These are phyloP conservation scores for Aspergillus ibericus DNA, from an alignment of 2,329 filamentous ascomycete genomes.

Conservation along the genomic window DNA sequence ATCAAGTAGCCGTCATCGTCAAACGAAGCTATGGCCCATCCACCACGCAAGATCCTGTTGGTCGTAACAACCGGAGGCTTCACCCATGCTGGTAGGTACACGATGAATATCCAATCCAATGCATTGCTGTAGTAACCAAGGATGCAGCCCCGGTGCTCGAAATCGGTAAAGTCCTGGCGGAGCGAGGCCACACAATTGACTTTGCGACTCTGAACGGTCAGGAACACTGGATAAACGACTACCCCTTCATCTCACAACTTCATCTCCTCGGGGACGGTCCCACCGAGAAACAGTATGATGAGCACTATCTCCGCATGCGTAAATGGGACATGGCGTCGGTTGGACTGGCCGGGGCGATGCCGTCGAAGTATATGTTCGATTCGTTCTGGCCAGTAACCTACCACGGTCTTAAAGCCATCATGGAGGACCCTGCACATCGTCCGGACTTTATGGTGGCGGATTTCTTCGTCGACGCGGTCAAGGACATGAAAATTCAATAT, in stretches of 20 bases:
- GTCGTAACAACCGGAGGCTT: conserved; percentile 40
- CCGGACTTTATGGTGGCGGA: conserved; percentile 47
- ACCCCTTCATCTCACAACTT: conserved; percentile 32
- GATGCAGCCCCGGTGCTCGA: conserved; percentile 38
- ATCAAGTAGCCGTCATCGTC: too few species aligned
- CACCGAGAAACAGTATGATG: conserved; percentile 29
- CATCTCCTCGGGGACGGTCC: conserved; percentile 8
- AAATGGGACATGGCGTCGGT: conserved; percentile 33
- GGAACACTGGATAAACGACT: conserved; percentile 33
- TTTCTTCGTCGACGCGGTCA: conserved; percentile 46
- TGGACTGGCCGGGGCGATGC: conserved; percentile 33
- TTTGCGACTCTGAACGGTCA: conserved; percentile 44
- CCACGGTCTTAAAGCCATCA: conserved; percentile 23
- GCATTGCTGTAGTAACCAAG: neutral
- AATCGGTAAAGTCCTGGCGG: conserved; percentile 34
- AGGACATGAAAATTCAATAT: conserved; percentile 43
- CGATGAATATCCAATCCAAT: too few species aligned
- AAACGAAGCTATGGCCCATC: too few species aligned
- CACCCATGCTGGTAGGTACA: conserved; percentile 33
- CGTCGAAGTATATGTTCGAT: conserved; percentile 42
- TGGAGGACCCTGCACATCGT: conserved; percentile 19
- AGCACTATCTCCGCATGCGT: conserved; percentile 41
- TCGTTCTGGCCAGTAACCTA: conserved; percentile 39
- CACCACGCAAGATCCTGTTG: conserved; percentile 32
- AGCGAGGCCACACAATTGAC: conserved; percentile 34